These are phyloP conservation scores for Fusarium pseudograminearum DNA, from an alignment of 2,329 filamentous ascomycete genomes.

Conservation along the genomic window DNA sequence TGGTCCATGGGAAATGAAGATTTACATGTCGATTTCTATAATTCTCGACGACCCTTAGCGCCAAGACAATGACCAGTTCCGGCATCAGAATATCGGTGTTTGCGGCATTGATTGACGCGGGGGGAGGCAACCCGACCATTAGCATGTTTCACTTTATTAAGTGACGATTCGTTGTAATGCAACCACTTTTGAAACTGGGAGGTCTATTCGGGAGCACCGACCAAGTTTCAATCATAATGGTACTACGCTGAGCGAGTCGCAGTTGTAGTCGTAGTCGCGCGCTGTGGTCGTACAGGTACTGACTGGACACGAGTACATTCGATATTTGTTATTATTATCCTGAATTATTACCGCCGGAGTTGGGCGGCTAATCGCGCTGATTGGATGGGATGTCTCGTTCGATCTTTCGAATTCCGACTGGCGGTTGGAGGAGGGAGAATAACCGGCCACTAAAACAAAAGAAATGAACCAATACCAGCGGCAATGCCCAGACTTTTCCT, in stretches of 20 bases:
- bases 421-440: constrained; percentile 42
- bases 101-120: constrained; percentile 40
- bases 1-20: constrained; percentile 34
- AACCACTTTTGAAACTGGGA: constrained; percentile 42
- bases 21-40: constrained; percentile 25
- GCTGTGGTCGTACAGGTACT: constrained; percentile 1
- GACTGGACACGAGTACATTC: neutral
- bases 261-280: neutral
- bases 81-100: constrained; percentile 19
- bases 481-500: constrained; percentile 18
- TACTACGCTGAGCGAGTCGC: neutral
- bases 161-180: constrained; percentile 37
- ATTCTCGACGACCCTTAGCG: constrained; percentile 15
- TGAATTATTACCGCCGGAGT: constrained; percentile 25
- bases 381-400: constrained; percentile 37
- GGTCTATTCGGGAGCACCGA: constrained; percentile 28
- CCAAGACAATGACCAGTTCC: constrained; percentile 13
- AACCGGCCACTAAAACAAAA: constrained; percentile 31
- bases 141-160: constrained; percentile 42
- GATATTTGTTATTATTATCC: constrained; percentile 12
- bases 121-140: constrained; percentile 40
- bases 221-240: constrained; percentile 18
- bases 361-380: constrained; percentile 35
- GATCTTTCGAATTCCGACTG: constrained; percentile 29
- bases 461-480: constrained; percentile 17